Evolutionary conservation across 1,139 yeast species (phyloP), one percentile per base, ranked within the genome.

Genomic region (Pichia sp.): DNA sequence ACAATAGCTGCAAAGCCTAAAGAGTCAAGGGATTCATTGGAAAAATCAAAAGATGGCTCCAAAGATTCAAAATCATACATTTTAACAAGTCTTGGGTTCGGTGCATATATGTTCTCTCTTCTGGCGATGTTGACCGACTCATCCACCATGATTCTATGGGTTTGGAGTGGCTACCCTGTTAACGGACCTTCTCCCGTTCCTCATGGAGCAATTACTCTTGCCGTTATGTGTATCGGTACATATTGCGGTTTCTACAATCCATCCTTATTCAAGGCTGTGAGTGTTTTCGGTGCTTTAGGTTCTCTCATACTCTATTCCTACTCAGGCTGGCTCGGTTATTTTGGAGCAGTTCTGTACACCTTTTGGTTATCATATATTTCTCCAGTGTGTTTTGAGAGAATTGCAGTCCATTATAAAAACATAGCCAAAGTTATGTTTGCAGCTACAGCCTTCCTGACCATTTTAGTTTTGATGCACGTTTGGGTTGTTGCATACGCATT

Each of bases 401-500:
- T 65, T 11, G 59, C 69, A 6, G 46, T 52, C 8, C 52, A 56
- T 26, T 52, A 45, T 42, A 44, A 44, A 1, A 48, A 55, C n/a
- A 49, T 61, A 38, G 59, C 61, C 1, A 50, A 50, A 5, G 59
- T 57, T 11, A 61, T 67, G 51, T 80, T 83, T 11, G 58, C 83
- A 5, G 85, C 85, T 0, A 78, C 84, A 54, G 68, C 86, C 15
- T 67, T 82, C 54, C 75, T 81, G 58, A 73, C 86, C 48, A 58
- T 87, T 5, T 70, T 87, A 45, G 74, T 83, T 15, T 76, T 93
- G 59, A 93, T 88, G 13, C 93, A 92, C 70, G 96, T 93, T 51
- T 93, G 98, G 98, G 84, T 87, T 53, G 99, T 93, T 45, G 99
- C 99, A 0, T 93, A 93, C 70, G 99, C 99, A 0, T 93, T 93